Evolutionary conservation across 1,139 yeast genomes (phyloP), one percentile per base, ranked within the genome.

Genomic region (Yamadazyma spencermartinsiae): DNA sequence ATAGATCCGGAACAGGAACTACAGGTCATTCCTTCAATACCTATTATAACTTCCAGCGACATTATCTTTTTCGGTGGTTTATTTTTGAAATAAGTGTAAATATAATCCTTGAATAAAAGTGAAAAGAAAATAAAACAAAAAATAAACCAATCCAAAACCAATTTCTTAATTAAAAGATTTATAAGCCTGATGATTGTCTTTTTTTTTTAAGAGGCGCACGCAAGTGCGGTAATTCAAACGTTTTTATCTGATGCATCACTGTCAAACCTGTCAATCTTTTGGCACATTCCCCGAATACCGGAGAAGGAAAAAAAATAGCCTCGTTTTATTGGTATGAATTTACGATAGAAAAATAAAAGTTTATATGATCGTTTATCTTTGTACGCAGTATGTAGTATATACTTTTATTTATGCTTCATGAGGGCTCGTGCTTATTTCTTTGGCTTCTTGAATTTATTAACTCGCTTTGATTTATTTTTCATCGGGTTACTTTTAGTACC

Each of bases 21-120:
- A 49, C 73, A 67, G 5, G 74, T 67, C 73, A 68, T 68, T 3
- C 72, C 73, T 21, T 46, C 40, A 8, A 63, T 55, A 11, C 38
- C 40, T 4, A 47, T 42, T 5, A 35, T 30, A 11, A 44, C 20
- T 16, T 28, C 31, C 31, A 28, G 20, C 8, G 17, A 10, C 31
- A 28, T 28, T 4, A 5, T 11, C 15, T 17, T n/a, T 11, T 5
- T 26, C 29, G 7, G 14, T 18, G 14, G 12, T 17, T n/a, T n/a
- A n/a, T n/a, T n/a, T n/a, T n/a, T n/a, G n/a, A n/a, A n/a, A n/a
- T n/a, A n/a, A n/a, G n/a, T n/a, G n/a, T n/a, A n/a, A n/a, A n/a
- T n/a, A n/a, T n/a, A n/a, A n/a, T n/a, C n/a, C n/a, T n/a, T n/a
- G n/a, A n/a, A n/a, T n/a, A n/a, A n/a, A n/a, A n/a, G n/a, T n/a